Evolutionary conservation across 345 rosid genomes (phyloP), one percentile per base, ranked within the genome.

Genomic region (Eutrema japonicum): DNA sequence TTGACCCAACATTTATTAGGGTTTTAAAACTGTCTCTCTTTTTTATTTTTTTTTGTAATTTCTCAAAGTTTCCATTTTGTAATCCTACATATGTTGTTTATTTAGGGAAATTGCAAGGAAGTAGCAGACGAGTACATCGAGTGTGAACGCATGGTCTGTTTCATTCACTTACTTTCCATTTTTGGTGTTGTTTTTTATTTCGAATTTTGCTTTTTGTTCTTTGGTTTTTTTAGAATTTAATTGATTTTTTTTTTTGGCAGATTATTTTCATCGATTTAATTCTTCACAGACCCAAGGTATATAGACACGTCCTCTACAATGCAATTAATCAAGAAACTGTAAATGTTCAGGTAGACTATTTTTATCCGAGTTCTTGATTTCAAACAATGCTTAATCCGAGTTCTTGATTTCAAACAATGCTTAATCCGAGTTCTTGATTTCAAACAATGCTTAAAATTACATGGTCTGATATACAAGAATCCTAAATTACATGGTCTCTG

Each of bases 211-310:
- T n/a, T n/a, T n/a, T n/a, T n/a, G n/a, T n/a, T n/a, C n/a, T n/a
- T n/a, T n/a, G n/a, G 7, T 46, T 41, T 37, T 7, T 13, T 40
- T 11, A 27, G 50, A 37, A 64, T 36, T 7, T 29, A 50, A 59
- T 35, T 60, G 35, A 8, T n/a, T n/a, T n/a, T n/a, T 5, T 60
- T 0, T 5, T 57, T 13, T 35, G 6, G 66, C 77, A 93, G 96
- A 93, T 93, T 77, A 79, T 91, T 51, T 81, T 87, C 82, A 87
- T 93, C 63, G 96, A 93, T 83, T 80, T 91, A 83, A 85, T 91
- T 64, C 86, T 93, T 56, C 98, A 86, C 79, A 89, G 87, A 80
- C 85, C 83, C 33, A 86, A 86, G 73, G 91, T 93, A 7, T 91
- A 86, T 53, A 81, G 93, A 50, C 97, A 94, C 82, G 79, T 94